Evolutionary conservation across 768 basidiomycete genomes (phyloP), one percentile per base, ranked within the genome.

Genomic region (Saitozyma sp.): DNA sequence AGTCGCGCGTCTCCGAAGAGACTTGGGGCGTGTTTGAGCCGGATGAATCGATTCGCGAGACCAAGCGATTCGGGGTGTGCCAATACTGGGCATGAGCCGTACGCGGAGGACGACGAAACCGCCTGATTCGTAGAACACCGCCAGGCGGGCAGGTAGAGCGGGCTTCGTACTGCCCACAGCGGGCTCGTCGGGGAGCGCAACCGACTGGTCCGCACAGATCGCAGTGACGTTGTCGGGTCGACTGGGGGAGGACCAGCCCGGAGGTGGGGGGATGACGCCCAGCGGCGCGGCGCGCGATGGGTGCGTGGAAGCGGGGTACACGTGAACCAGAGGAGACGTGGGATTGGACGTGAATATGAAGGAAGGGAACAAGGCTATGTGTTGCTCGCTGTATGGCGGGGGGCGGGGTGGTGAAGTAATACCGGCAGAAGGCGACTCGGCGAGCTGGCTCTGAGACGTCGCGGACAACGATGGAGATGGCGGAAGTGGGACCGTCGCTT

Each of bases 181-280:
- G 29, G 29, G 6, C 10, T 62, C 51, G 17, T 63, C 71, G 10
- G 64, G 46, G 2, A 53, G 48, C 6, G 56, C 13, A 17, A 72
- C 72, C 13, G 75, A 59, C 17, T 74, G 72, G 51, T 76, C 75
- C 5, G 70, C 68, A 17, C 67, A 69, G 38, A 79, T 70, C 3
- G 70, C 70, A 2, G 78, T 79, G n/a, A 79, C 65, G 43, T 71
- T 67, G 48, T 79, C 78, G 3, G 78, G 78, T 45, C 71, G 58
- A 52, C 59, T 58, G 1, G 76, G 76, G 6, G 68, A 70, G 6
- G 78, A 79, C 78, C 78, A 79, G 5, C 78, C 76, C 6, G 78
- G 78, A 5, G 78, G 78, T 8, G 78, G 78, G 20, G 78, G 78
- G 13, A 79, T 75, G 50, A 79, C 67, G 16, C 76, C 78, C 4